These are phyloP conservation scores for Phytophthora vignae DNA, from an alignment of 352 stramenopile genomes.

Conservation along the genomic window DNA sequence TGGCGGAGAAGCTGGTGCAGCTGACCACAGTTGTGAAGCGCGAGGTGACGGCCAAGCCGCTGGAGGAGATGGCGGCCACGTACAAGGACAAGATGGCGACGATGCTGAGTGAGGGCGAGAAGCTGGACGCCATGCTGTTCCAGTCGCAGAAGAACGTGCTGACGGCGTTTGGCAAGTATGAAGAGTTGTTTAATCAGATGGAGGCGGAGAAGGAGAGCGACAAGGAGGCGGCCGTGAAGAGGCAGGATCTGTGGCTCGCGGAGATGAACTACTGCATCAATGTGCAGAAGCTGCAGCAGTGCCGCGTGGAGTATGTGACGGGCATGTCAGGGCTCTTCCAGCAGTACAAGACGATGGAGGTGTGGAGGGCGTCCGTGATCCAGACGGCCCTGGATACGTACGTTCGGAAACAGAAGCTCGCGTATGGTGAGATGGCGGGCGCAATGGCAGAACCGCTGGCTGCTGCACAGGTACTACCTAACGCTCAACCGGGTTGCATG, in stretches of 20 bases:
- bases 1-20: conserved; percentile 80
- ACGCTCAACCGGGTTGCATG: background rate
- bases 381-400: conserved; percentile 83
- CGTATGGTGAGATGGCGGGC: conserved; percentile 73
- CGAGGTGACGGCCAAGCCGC: conserved; percentile 68
- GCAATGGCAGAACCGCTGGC: conserved; percentile 74
- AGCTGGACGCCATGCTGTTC: conserved; percentile 61
- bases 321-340: conserved; percentile 85
- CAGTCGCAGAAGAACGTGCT: conserved; percentile 67
- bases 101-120: conserved; percentile 67
- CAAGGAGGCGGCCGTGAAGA: conserved; percentile 7
- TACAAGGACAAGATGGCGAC: conserved; percentile 62
- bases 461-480: conserved; percentile 56
- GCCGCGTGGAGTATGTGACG: conserved; percentile 82
- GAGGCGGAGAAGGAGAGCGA: conserved; percentile 41
- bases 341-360: conserved; percentile 85
- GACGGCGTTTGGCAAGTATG: conserved; percentile 65
- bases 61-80: conserved; percentile 77
- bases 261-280: conserved; percentile 80
- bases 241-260: conserved; percentile 73
- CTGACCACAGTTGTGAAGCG: conserved; percentile 77
- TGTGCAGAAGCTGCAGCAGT: conserved; percentile 71
- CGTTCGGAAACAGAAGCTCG: conserved; percentile 82
- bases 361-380: conserved; percentile 73
- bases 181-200: conserved; percentile 69